Conservation (phyloP, 352 stramenopile genomes). For the Phytophthora kernoviae region DNA sequence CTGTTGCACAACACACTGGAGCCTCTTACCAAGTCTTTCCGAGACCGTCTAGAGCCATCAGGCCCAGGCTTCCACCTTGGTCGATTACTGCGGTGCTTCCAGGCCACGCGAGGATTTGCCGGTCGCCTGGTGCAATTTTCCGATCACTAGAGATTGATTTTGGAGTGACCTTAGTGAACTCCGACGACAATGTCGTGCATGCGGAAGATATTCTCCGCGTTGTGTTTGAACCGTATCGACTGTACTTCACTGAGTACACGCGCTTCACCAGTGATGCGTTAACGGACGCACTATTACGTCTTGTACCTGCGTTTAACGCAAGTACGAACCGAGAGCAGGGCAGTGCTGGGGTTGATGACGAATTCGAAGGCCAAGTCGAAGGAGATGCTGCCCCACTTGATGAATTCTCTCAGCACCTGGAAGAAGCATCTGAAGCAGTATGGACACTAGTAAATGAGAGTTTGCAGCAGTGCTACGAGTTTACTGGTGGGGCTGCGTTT, state of each 20-base stretch:
- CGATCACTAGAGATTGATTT: slow-evolving; percentile 37
- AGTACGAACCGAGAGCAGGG: background rate
- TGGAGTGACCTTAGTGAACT: slow-evolving; percentile 13
- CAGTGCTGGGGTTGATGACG: slow-evolving; percentile 34
- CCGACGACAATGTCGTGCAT: slow-evolving; percentile 4
- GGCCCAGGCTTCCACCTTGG: slow-evolving; percentile 31
- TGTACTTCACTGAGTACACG: slow-evolving; percentile 63
- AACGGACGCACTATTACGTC: slow-evolving; percentile 38
- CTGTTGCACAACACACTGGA: slow-evolving; percentile 60
- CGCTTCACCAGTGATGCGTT: slow-evolving; percentile 47
- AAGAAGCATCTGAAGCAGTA: slow-evolving; percentile 48
- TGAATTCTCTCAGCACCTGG: slow-evolving; percentile 60
- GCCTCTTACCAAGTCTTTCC: slow-evolving; percentile 55
- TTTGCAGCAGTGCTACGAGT: slow-evolving; percentile 60
- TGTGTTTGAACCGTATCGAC: slow-evolving; percentile 60
- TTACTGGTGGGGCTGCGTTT: slow-evolving; percentile 61
- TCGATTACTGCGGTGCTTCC: slow-evolving; percentile 48
- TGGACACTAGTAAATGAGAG: slow-evolving; percentile 58
- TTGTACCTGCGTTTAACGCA: slow-evolving; percentile 49
- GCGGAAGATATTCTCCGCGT: slow-evolving; percentile 17
- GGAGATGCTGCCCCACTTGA: slow-evolving; percentile 44
- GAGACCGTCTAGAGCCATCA: slow-evolving; percentile 47
- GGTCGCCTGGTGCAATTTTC: slow-evolving; percentile 50
- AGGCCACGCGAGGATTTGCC: slow-evolving; percentile 50
- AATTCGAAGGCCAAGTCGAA: slow-evolving; percentile 16